A percentile compares a stretch with the other conserved stretches of the same genome.
These are phyloP conservation scores for Boletus sensibilis DNA, from an alignment of 768 basidiomycete genomes.

Conservation along the genomic window DNA sequence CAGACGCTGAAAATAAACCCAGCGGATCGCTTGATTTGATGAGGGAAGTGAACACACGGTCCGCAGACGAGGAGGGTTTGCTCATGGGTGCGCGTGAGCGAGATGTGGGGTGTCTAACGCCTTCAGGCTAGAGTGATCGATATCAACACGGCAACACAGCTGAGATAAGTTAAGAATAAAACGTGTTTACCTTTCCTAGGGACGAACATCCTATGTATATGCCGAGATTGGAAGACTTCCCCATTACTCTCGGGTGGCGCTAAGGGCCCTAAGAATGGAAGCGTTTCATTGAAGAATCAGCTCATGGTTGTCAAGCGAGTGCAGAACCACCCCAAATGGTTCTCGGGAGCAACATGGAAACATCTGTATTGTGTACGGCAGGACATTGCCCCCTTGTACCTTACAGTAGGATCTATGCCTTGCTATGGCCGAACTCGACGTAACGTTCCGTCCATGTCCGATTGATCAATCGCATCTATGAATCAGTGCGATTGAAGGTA, in stretches of 20 bases:
- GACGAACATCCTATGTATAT: neutral
- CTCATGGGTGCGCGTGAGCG: constrained; percentile 9
- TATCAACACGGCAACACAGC: neutral
- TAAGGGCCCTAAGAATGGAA: neutral
- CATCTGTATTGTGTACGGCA: constrained; percentile 1
- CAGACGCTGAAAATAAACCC: constrained; percentile 8
- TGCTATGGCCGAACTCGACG: constrained; percentile 20
- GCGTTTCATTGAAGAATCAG: neutral
- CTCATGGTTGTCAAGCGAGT: neutral
- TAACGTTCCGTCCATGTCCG: constrained; percentile 29
- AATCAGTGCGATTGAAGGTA: neutral
- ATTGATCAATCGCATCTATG: constrained; percentile 20
- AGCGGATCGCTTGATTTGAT: constrained; percentile 22
- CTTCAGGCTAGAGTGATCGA: neutral
- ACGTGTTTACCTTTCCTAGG: constrained; percentile 8
- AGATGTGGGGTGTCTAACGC: neutral
- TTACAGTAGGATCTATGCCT: neutral
- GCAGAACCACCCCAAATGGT: neutral
- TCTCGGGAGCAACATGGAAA: neutral
- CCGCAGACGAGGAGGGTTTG: neutral
- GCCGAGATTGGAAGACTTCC: neutral
- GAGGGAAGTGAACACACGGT: constrained; percentile 8
- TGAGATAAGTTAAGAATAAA: constrained; percentile 1
- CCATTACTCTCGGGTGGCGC: no score
- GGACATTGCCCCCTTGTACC: neutral